Evolutionary conservation across 768 basidiomycete species (phyloP), one percentile per base, ranked within the genome.

Genomic region (Rhizopogon vulgaris): DNA sequence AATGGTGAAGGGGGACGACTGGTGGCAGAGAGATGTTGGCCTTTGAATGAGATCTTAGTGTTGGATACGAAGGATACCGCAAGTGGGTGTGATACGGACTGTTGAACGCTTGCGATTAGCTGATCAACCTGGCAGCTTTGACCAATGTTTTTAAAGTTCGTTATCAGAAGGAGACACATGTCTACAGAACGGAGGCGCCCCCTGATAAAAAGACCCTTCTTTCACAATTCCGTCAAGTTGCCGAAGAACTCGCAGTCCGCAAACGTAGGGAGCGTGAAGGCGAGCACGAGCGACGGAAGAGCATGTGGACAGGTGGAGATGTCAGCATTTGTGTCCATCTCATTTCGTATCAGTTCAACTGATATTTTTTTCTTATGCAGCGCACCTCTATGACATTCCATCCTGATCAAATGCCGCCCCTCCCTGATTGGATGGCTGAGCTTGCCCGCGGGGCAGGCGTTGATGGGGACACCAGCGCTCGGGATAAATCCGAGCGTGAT

Each of bases 101-200:
- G 15, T 22, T 47, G 2, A 27, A 34, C 5, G 5, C 5, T 4
- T 40, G 48, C 45, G 38, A 6, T 41, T 41, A 38, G 53, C 36
- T 58, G 39, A 57, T 41, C 28, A 32, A 25, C 32, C 47, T 37
- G 48, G 15, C 46, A 82, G 86, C 71, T 45, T 85, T 98, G 77
- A 91, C 86, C n/a, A 96, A 98, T 60, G 94, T 97, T 3, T 89
- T 98, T 77, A 97, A 97, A 74, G 83, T 99, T 56, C 78, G 88
- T 55, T 84, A 94, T 54, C 86, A 89, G 4, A 96, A 95, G 67
- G 95, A 98, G 67, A 90, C 90, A 1, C 86, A 94, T 63, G 93
- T 99, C 6, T 98, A 92, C 67, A 83, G 94, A 34, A 90, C 90
- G 2, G 90, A 94, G 52, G 77, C 76, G 7, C 62, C 83, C 0